Base-by-base conservation (phyloP, 768 basidiomycete genomes). In the Calocybe indica region DNA sequence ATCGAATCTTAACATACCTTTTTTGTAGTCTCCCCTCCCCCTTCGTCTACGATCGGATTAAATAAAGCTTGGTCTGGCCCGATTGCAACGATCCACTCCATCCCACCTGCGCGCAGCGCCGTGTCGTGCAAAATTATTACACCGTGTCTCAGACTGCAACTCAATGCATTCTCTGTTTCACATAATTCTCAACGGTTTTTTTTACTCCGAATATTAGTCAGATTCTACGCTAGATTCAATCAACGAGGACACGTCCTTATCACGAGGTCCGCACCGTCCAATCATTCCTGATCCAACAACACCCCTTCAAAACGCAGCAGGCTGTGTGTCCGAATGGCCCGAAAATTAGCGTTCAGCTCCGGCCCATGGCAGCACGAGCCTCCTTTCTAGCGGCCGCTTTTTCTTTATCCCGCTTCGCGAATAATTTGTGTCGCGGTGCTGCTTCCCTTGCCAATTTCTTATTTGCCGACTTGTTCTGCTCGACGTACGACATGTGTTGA, bases 391-490 rank as follows among this genome's bases (percentile, higher is more conserved):
- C 73, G 8, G 68, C 68, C 30, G 80, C 82, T 60, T 79, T 79
- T 32, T 87, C 83, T 69, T 85, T 86, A 51, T 91, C 88, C 35
- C 90, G 82, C 64, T 89, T 90, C 42, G 80, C 74, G 63, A 93
- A 92, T 22, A 92, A 63, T 65, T 87, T 89, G 72, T 89, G 81
- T 43, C 89, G 78, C 47, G 74, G 73, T 37, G 74, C 63, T 12
- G 65, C 56, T 47, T 74, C 77, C 33, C 73, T 71, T 28, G 85
- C 79, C 7, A 90, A 72, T 48, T 80, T 81, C 72, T 86, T 88
- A 75, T 94, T 94, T 43, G 83, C 88, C 14, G 85, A 87, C 65
- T 90, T 91, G 70, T 93, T 92, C 64, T 91, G 86, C 67, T 93
- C 92, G 40, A 91, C 76, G 58, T 93, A 94, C 40, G 88, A 89